Evolutionary conservation across 2,329 filamentous ascomycete species (phyloP).

Genomic region (Neofusicoccum laricinum): DNA sequence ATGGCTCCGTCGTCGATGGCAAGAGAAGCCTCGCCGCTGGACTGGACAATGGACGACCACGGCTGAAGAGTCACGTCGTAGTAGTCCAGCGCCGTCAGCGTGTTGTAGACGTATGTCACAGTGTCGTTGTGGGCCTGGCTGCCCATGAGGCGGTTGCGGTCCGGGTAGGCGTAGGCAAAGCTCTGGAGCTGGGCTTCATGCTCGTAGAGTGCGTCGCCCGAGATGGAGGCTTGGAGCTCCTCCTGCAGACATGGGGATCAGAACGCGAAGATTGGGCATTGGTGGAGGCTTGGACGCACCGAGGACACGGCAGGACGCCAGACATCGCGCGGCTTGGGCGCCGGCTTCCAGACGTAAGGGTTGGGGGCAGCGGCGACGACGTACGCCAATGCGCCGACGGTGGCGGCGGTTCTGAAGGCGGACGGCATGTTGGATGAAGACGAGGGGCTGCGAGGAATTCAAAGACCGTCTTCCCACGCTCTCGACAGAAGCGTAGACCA

Average conservation of each 20-base stretch:
- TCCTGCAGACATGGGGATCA: slow-evolving; percentile 19
- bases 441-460: background rate
- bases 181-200: slow-evolving; percentile 33
- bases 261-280: background rate
- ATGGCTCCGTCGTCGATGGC: slow-evolving; percentile 22
- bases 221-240: slow-evolving; percentile 33
- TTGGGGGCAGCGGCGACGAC: background rate
- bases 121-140: slow-evolving; percentile 39
- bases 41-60: slow-evolving; percentile 25
- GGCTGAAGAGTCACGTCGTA: slow-evolving; percentile 36
- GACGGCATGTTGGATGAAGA: background rate
- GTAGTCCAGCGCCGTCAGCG: slow-evolving; percentile 34
- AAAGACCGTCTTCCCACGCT: background rate
- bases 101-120: slow-evolving; percentile 34
- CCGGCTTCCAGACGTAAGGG: slow-evolving; percentile 3
- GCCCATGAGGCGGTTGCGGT: slow-evolving; percentile 38
- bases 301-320: slow-evolving; percentile 4
- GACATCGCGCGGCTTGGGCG: background rate
- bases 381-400: background rate
- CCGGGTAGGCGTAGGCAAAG: slow-evolving; percentile 36
- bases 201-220: slow-evolving; percentile 25
- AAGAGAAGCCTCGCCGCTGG: slow-evolving; percentile 24
- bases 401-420: background rate
- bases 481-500: background rate
- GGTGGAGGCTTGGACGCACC: background rate